Conservation (phyloP, 805 yeast species). For the Lipomyces yamanashiensis region DNA sequence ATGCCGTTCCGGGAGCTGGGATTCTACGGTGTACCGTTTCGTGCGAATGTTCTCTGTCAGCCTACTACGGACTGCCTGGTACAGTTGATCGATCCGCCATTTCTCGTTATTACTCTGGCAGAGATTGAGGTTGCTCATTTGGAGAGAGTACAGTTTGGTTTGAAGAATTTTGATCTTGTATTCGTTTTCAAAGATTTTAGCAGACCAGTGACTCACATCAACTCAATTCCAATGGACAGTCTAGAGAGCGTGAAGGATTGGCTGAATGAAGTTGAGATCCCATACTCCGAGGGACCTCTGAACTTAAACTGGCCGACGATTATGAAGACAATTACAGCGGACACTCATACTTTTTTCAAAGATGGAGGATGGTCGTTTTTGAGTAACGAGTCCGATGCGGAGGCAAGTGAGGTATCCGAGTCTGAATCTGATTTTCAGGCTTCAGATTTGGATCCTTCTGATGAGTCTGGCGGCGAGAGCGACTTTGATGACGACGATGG, state of each 20-base stretch:
- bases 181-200: slow-evolving; percentile 91
- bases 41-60: slow-evolving; percentile 92
- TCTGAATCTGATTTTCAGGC: slow-evolving; percentile 69
- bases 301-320: slow-evolving; percentile 94
- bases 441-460: slow-evolving; percentile 34
- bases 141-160: slow-evolving; percentile 96
- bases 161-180: slow-evolving; percentile 95
- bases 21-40: slow-evolving; percentile 94
- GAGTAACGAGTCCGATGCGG: slow-evolving; percentile 84
- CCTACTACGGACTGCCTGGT: slow-evolving; percentile 97
- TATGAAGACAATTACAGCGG: slow-evolving; percentile 90
- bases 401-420: slow-evolving; percentile 65
- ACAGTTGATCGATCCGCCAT: slow-evolving; percentile 93
- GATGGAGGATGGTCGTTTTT: slow-evolving; percentile 98
- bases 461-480: slow-evolving; percentile 29
- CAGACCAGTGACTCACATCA: slow-evolving; percentile 86
- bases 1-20: slow-evolving; percentile 95
- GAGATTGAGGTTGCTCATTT: slow-evolving; percentile 94
- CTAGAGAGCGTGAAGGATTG: slow-evolving; percentile 93
- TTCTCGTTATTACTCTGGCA: slow-evolving; percentile 83
- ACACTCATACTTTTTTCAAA: slow-evolving; percentile 90
- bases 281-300: slow-evolving; percentile 91
- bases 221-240: slow-evolving; percentile 91
- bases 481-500: slow-evolving; percentile 28
- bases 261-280: slow-evolving; percentile 97